Evolutionary conservation across 2,329 filamentous ascomycete species (phyloP).

Genomic region (Westerdykella aurantiaca): DNA sequence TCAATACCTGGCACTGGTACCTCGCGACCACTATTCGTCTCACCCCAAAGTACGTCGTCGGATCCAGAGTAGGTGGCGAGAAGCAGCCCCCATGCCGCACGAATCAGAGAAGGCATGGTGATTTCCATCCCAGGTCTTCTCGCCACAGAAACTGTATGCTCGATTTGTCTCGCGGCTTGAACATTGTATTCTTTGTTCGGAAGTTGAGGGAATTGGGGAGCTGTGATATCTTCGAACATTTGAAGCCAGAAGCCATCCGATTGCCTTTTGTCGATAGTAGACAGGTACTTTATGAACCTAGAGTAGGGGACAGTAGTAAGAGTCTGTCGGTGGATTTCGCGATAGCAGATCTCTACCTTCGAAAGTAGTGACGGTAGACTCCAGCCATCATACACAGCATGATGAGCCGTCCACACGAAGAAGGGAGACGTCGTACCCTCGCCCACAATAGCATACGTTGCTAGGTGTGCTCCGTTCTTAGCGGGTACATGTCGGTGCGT

Average conservation of each 20-base stretch:
- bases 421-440: conserved; percentile 12
- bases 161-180: conserved; percentile 23
- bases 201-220: conserved; percentile 29
- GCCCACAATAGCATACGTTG: conserved; percentile 20
- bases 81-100: conserved; percentile 44
- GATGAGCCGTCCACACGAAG: conserved; percentile 35
- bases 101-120: conserved; percentile 36
- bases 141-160: conserved; percentile 14
- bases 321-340: conserved; percentile 4
- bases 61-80: conserved; percentile 43
- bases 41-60: conserved; percentile 46
- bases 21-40: conserved; percentile 35
- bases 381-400: conserved; percentile 36
- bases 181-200: conserved; percentile 28
- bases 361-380: conserved; percentile 22
- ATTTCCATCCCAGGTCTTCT: conserved; percentile 20
- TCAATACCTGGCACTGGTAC: conserved; percentile 32
- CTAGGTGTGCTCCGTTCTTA: conserved; percentile 22
- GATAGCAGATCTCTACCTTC: conserved; percentile 23
- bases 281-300: conserved; percentile 29
- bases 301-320: conserved; percentile 23
- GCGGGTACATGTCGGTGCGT: conserved; percentile 23
- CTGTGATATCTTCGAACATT: conserved; percentile 21
- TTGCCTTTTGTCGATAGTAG: conserved; percentile 19
- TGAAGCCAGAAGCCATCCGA: conserved; percentile 26